Evolutionary conservation across 2,329 filamentous ascomycete genomes (phyloP).

Genomic region (Pseudogymnoascus sp.): DNA sequence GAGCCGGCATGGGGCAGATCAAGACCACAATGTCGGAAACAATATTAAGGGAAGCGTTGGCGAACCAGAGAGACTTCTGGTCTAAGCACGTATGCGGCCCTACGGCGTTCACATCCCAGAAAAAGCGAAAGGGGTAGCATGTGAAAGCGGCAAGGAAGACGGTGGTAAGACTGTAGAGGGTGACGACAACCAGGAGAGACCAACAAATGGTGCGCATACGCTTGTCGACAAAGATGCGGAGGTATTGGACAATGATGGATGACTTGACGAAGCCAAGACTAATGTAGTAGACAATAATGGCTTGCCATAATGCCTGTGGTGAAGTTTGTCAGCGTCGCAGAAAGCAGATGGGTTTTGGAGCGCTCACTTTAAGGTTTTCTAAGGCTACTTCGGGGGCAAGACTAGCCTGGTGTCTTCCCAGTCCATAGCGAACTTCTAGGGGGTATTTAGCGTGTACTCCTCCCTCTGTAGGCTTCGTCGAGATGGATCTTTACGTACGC

Average conservation of each 20-base stretch:
- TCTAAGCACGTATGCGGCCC: slow-evolving; percentile 13
- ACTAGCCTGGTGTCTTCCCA: slow-evolving; percentile 20
- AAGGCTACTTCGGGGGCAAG: slow-evolving; percentile 16
- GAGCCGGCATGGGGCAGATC: slow-evolving; percentile 15
- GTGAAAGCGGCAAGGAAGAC: slow-evolving; percentile 15
- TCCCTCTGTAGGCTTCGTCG: not conserved
- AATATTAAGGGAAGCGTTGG: slow-evolving; percentile 17
- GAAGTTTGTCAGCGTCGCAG: not conserved
- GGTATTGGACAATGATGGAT: slow-evolving; percentile 34
- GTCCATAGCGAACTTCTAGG: slow-evolving; percentile 21
- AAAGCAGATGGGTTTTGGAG: slow-evolving; percentile 13
- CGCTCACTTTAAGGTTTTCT: slow-evolving; percentile 21
- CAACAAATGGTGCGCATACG: slow-evolving; percentile 18
- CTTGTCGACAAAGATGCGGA: slow-evolving; percentile 30
- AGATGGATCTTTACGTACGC: not conserved
- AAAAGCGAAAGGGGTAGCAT: slow-evolving; percentile 16
- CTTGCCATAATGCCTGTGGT: slow-evolving; percentile 26
- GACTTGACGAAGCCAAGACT: slow-evolving; percentile 30
- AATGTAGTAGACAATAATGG: slow-evolving; percentile 31
- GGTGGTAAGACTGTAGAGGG: slow-evolving; percentile 11
- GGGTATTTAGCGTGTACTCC: slow-evolving; percentile 9
- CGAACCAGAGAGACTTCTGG: slow-evolving; percentile 16
- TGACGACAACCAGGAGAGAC: slow-evolving; percentile 13
- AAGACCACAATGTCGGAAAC: slow-evolving; percentile 17
- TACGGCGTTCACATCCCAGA: slow-evolving; percentile 12